Conservation (phyloP, 352 stramenopile genomes). For the Pythium plurisporium region DNA sequence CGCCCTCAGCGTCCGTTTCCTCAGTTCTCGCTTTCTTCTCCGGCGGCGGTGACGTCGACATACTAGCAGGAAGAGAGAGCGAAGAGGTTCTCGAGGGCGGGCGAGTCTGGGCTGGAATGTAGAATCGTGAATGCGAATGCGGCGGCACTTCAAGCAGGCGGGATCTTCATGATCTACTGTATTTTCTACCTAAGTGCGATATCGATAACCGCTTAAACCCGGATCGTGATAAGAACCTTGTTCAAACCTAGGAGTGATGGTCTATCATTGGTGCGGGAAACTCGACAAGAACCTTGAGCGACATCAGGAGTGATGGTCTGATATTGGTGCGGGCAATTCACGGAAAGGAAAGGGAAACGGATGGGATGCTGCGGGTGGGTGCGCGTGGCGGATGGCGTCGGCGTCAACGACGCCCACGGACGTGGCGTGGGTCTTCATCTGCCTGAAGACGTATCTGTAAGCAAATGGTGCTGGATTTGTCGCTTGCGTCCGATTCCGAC, state of each 20-base stretch:
- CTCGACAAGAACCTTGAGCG: no score
- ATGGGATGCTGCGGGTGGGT: neutral
- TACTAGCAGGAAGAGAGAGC: neutral
- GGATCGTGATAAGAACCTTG: no score
- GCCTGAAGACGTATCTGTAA: no score
- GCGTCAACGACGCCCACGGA: no score
- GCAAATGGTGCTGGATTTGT: neutral
- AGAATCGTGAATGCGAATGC: neutral
- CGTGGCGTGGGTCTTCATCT: neutral
- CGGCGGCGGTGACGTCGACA: constrained; percentile 15
- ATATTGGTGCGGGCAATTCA: neutral
- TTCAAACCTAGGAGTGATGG: no score
- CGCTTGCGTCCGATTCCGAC: neutral
- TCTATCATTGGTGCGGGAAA: no score
- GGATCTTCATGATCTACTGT: no score
- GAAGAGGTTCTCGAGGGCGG: no score
- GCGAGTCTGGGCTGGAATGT: no score
- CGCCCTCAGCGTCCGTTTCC: neutral
- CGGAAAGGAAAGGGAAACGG: neutral
- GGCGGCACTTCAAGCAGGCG: neutral
- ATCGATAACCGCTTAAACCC: no score
- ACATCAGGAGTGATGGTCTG: constrained; percentile 17
- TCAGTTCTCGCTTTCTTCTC: constrained; percentile 18
- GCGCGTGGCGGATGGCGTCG: neutral
- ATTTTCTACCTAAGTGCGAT: neutral